Conservation (phyloP, 169 alveolate species). For the Eimeria maxima region DNA sequence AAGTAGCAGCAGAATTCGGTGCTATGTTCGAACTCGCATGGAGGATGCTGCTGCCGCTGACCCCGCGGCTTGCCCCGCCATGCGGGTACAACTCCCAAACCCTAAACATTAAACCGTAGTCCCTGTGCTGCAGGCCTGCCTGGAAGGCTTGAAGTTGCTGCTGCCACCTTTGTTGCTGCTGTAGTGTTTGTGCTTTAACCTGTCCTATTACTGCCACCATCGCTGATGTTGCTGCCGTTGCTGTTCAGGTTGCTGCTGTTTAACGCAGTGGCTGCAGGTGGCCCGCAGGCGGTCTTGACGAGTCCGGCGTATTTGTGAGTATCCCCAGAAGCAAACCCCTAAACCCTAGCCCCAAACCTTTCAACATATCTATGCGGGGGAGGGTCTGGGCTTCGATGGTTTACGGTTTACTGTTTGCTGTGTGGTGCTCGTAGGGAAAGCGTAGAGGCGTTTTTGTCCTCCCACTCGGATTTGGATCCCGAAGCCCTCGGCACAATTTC, state of each 20-base stretch:
- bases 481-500: conserved; percentile 32
- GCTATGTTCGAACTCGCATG: conserved; percentile 20
- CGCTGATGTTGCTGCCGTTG: conserved; percentile 16
- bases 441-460: background rate
- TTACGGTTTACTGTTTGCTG: conserved; percentile 36
- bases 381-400: conserved; percentile 13
- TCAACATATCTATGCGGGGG: background rate
- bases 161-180: conserved; percentile 23
- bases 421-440: conserved; percentile 7
- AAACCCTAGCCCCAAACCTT: background rate
- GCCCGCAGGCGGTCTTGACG: background rate
- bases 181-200: background rate
- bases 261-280: conserved; percentile 55
- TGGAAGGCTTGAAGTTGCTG: background rate
- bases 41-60: conserved; percentile 44
- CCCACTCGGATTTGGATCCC: conserved; percentile 21
- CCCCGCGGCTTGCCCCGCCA: conserved; percentile 37
- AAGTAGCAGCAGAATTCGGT: conserved; percentile 6
- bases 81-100: conserved; percentile 46
- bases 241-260: conserved; percentile 53
- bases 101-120: conserved; percentile 23
- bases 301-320: background rate
- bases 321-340: background rate
- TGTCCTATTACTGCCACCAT: background rate
- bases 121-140: conserved; percentile 22